phyloP scores from a whole-genome alignment of 768 basidiomycete genomes.

The Termitomyces sp. region DNA sequence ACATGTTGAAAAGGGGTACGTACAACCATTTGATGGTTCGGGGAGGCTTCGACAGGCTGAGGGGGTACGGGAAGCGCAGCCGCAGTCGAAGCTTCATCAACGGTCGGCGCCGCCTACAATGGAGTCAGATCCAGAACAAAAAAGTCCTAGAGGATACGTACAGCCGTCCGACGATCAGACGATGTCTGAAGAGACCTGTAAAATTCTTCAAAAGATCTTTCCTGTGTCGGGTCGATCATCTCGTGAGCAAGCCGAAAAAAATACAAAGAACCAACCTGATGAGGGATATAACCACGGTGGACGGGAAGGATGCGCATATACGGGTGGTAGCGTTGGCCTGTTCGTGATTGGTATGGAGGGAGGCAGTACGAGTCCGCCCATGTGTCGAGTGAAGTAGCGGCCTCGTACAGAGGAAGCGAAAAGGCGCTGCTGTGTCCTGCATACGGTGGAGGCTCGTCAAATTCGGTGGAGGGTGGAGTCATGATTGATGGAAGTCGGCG shows the following conservation, averaged over 20 bases:
- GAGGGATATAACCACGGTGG: not conserved
- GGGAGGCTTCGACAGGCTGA: not conserved
- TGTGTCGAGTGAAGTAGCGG: constrained; percentile 2
- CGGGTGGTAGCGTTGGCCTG: constrained; percentile 12
- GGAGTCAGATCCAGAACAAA: not conserved
- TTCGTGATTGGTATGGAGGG: constrained; percentile 11
- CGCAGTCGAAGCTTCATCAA: not conserved
- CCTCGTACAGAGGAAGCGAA: constrained; percentile 6
- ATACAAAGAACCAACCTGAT: not conserved
- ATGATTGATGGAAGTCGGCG: not conserved
- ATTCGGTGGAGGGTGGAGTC: not conserved
- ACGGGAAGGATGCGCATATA: constrained; percentile 7
- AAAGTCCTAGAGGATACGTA: not conserved
- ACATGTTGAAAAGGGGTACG: not conserved
- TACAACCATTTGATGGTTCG: not conserved
- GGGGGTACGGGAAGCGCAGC: not conserved
- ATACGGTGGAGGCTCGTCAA: constrained; percentile 1
- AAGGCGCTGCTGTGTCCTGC: not conserved
- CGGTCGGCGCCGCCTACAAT: not conserved
- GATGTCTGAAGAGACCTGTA: constrained; percentile 1
- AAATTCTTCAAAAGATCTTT: not conserved
- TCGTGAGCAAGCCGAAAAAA: not conserved
- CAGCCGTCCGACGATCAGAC: not conserved
- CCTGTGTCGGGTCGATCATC: not conserved
- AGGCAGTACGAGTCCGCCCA: constrained; percentile 14